A percentile compares a stretch with the other conserved stretches of the same genome.
These are phyloP conservation scores for Falciphora oryzae DNA, from an alignment of 2,329 filamentous ascomycete genomes.

Conservation along the genomic window DNA sequence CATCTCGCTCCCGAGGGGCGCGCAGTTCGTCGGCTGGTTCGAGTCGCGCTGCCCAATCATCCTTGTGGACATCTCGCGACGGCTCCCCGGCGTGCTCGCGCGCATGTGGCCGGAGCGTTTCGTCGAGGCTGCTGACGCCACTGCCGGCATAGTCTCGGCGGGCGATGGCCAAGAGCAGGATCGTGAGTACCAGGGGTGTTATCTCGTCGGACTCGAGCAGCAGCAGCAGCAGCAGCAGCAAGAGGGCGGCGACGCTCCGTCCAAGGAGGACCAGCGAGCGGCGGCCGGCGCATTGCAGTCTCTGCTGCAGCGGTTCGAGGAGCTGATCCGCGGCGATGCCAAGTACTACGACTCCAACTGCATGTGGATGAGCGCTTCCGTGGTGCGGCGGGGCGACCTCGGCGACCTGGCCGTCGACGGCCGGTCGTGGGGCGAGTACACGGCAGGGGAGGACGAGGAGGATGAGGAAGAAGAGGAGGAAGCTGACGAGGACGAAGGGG, in stretches of 20 bases:
- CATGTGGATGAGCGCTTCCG: slow-evolving; percentile 41
- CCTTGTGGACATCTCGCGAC: slow-evolving; percentile 52
- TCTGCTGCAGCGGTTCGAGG: slow-evolving; percentile 42
- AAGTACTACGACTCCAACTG: slow-evolving; percentile 43
- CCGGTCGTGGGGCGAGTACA: slow-evolving; percentile 44
- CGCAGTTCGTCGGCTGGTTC: slow-evolving; percentile 55
- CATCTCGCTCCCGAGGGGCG: slow-evolving; percentile 46
- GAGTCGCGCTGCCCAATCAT: slow-evolving; percentile 54
- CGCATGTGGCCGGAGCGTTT: slow-evolving; percentile 61
- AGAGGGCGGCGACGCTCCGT: slow-evolving; percentile 20
- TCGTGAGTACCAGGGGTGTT: slow-evolving; percentile 52
- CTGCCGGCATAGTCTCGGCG: slow-evolving; percentile 19
- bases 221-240: not conserved
- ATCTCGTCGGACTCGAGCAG: slow-evolving; percentile 51
- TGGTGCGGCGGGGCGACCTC: slow-evolving; percentile 33
- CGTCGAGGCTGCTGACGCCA: slow-evolving; percentile 26
- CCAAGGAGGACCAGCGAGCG: slow-evolving; percentile 35
- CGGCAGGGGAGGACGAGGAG: slow-evolving; percentile 29
- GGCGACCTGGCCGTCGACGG: slow-evolving; percentile 39
- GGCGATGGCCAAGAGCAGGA: not conserved
- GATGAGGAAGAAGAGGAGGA: slow-evolving; percentile 39
- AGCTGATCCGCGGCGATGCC: slow-evolving; percentile 37
- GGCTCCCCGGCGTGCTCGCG: slow-evolving; percentile 43
- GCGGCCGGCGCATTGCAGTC: slow-evolving; percentile 38
- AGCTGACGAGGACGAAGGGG: slow-evolving; percentile 28